phyloP scores from a whole-genome alignment of 1,284 basidiomycete species.

The Hortiboletus rubellus region DNA sequence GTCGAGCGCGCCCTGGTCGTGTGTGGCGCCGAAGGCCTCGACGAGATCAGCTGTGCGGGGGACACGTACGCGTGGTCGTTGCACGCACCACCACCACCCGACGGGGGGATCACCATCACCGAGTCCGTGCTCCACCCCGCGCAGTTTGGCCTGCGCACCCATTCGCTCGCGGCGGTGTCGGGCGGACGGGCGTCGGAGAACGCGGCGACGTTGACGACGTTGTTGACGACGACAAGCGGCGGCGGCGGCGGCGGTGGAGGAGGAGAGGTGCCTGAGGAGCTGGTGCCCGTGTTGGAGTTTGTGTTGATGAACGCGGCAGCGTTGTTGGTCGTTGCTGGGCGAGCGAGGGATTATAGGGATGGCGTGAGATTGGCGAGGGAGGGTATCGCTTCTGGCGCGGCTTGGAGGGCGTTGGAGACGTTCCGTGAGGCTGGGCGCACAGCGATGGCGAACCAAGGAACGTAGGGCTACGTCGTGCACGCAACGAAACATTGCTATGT shows the following conservation, averaged over 20 bases:
- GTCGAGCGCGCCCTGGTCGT: conserved; percentile 89
- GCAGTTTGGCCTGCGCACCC: conserved; percentile 72
- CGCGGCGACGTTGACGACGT: conserved; percentile 58
- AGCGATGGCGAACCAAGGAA: neutral
- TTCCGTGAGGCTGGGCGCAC: conserved; percentile 34
- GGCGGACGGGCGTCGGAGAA: conserved; percentile 78
- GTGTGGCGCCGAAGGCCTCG: conserved; percentile 89
- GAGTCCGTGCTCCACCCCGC: conserved; percentile 53
- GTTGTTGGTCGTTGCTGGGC: conserved; percentile 76
- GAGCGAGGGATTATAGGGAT: conserved; percentile 68
- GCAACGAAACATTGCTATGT: too few species aligned
- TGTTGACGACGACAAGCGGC: conserved; percentile 43
- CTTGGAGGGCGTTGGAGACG: conserved; percentile 66
- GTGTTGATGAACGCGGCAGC: conserved; percentile 86
- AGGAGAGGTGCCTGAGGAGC: conserved; percentile 46
- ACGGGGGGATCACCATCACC: conserved; percentile 56
- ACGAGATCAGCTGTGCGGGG: conserved; percentile 94
- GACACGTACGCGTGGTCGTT: conserved; percentile 80
- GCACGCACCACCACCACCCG: conserved; percentile 23
- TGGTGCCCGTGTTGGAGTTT: conserved; percentile 74
- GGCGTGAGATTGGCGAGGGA: conserved; percentile 75
- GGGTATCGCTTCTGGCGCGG: conserved; percentile 71
- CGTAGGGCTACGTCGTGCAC: too few species aligned
- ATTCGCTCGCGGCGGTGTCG: conserved; percentile 70
- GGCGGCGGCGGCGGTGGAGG: conserved; percentile 45